Evolutionary conservation across 164 flowering plant species (phyloP).

Genomic region (Tetrastigma voinierianum): DNA sequence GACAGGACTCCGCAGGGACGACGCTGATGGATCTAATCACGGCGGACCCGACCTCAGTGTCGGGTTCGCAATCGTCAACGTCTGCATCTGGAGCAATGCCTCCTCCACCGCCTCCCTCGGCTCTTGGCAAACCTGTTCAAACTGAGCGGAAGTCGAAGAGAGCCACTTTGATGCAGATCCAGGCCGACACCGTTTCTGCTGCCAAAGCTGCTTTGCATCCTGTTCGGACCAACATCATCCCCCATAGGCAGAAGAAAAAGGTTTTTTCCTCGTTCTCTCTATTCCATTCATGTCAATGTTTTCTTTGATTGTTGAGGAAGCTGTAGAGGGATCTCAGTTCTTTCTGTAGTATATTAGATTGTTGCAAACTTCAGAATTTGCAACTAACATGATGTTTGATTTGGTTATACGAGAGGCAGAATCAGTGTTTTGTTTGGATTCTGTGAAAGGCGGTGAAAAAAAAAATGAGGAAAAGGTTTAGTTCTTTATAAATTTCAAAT

Average conservation of each 20-base stretch:
- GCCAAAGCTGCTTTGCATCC: conserved; percentile 80
- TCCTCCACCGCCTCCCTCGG: conserved; percentile 26
- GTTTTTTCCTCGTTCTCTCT: conserved; percentile 14
- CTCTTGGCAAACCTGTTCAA: conserved; percentile 40
- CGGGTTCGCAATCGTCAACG: conserved; percentile 29
- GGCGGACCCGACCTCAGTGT: conserved; percentile 64
- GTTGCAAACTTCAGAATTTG: too few species aligned
- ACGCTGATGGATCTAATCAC: conserved; percentile 99
- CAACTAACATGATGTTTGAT: too few species aligned
- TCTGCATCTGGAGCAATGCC: conserved; percentile 25
- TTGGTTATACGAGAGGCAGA: too few species aligned
- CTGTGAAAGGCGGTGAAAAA: too few species aligned
- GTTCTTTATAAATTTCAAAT: too few species aligned
- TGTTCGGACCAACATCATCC: conserved; percentile 68
- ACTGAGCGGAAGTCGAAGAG: conserved; percentile 68
- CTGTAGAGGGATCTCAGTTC: too few species aligned
- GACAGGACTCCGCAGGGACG: conserved; percentile 78
- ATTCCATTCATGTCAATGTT: not conserved
- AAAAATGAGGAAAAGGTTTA: too few species aligned
- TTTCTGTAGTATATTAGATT: too few species aligned
- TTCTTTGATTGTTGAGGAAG: too few species aligned
- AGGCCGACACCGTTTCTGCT: conserved; percentile 86
- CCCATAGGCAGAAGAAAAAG: conserved; percentile 73
- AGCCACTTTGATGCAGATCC: conserved; percentile 81
- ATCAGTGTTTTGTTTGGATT: too few species aligned